Percentiles rank a stretch among this genome's conserved stretches.
phyloP scores from a whole-genome alignment of 2,329 filamentous ascomycete genomes.

The Didymella lethalis region DNA sequence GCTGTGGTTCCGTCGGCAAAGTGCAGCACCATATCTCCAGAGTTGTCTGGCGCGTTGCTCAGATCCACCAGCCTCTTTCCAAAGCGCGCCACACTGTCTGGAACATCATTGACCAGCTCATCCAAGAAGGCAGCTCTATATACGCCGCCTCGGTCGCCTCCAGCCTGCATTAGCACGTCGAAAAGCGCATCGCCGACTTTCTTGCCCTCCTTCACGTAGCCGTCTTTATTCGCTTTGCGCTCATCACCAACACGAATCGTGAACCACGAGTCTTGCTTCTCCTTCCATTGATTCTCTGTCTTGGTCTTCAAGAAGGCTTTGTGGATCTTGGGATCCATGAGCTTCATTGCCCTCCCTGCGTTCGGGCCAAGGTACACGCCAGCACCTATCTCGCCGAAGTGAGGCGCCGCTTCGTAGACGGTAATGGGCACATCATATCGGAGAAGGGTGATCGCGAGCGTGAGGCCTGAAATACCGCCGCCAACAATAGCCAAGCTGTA shows the following conservation, averaged over 20 bases:
- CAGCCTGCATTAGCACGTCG: slow-evolving; percentile 36
- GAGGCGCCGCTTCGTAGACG: slow-evolving; percentile 64
- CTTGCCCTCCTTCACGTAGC: slow-evolving; percentile 37
- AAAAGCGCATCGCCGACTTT: slow-evolving; percentile 45
- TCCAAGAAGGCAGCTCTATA: slow-evolving; percentile 62
- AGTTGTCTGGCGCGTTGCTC: slow-evolving; percentile 40
- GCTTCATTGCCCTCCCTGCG: slow-evolving; percentile 62
- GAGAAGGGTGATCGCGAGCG: slow-evolving; percentile 62
- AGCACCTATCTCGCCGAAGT: slow-evolving; percentile 66
- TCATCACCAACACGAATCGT: slow-evolving; percentile 45
- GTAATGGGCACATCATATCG: slow-evolving; percentile 56
- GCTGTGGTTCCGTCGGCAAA: slow-evolving; percentile 59
- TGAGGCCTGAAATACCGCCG: slow-evolving; percentile 66
- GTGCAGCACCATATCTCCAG: slow-evolving; percentile 47
- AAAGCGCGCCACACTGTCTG: slow-evolving; percentile 54
- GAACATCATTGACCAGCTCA: slow-evolving; percentile 59
- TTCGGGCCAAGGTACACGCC: slow-evolving; percentile 66
- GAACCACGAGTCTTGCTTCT: slow-evolving; percentile 39
- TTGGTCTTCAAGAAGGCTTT: slow-evolving; percentile 54
- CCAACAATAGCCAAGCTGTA: slow-evolving; percentile 65
- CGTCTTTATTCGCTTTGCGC: slow-evolving; percentile 42
- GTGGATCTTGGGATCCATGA: slow-evolving; percentile 57
- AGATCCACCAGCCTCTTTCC: slow-evolving; percentile 51
- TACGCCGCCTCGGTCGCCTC: slow-evolving; percentile 47
- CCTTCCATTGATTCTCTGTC: slow-evolving; percentile 49